Conservation (phyloP, 345 rosid species). For the Aquilaria sinensis region DNA sequence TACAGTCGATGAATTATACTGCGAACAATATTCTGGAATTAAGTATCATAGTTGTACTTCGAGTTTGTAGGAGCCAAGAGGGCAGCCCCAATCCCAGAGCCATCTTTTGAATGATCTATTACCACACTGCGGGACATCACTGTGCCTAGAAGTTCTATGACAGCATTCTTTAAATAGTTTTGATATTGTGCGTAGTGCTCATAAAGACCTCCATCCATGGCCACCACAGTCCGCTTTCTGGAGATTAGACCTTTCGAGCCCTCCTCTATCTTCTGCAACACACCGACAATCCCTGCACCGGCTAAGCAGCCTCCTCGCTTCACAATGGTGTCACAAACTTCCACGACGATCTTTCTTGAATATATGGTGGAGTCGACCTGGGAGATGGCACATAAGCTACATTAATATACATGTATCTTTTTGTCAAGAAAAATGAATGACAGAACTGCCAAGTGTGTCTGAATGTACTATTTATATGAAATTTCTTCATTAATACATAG, state of each 20-base stretch:
- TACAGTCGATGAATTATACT: neutral
- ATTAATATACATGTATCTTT: no score
- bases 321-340: slow-evolving; percentile 59
- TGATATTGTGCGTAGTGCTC: slow-evolving; percentile 68
- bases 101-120: slow-evolving; percentile 72
- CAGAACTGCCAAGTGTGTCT: neutral
- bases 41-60: slow-evolving; percentile 39
- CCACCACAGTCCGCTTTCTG: slow-evolving; percentile 64
- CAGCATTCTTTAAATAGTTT: slow-evolving; percentile 55
- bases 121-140: slow-evolving; percentile 43
- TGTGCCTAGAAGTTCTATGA: slow-evolving; percentile 56
- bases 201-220: slow-evolving; percentile 83
- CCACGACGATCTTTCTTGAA: slow-evolving; percentile 43
- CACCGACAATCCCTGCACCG: slow-evolving; percentile 86
- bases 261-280: slow-evolving; percentile 69
- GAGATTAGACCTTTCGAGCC: slow-evolving; percentile 50
- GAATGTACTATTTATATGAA: neutral
- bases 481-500: neutral
- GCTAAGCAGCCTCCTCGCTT: slow-evolving; percentile 76
- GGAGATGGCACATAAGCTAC: neutral
- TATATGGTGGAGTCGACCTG: slow-evolving; percentile 49
- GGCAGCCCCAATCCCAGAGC: slow-evolving; percentile 91
- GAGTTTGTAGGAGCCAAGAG: slow-evolving; percentile 82
- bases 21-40: neutral
- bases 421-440: no score